Base-by-base conservation (phyloP, 2,329 filamentous ascomycete species). In the Hymenoscyphus fructigenus region DNA sequence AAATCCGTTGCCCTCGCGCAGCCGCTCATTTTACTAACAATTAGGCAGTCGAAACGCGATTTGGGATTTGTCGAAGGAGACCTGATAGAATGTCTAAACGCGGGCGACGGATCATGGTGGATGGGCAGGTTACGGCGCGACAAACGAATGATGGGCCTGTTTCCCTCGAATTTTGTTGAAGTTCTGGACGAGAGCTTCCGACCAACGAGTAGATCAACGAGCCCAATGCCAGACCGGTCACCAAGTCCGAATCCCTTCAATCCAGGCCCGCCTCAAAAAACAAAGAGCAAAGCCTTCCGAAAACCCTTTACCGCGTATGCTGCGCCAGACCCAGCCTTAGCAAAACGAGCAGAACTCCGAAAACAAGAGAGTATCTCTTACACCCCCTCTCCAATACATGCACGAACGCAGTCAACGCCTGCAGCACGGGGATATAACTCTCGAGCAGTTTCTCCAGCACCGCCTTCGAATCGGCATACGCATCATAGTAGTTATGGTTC, bases 31-130 rank as follows among this genome's bases (percentile, higher is more conserved):
- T 53, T 68, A 62, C 66, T 71, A 56, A 69, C 62, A 34, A 3
- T 65, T 67, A 23, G 64, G 12, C 59, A 90, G 88, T 94, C 91
- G 28, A 96, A 96, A 82, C 88, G 91, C 77, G 95, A 99, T 76
- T 84, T 99, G 65, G 95, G 95, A 17, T 99, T 99, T 78, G 91
- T 99, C 71, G 95, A 99, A 78, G 95, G 95, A 69, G 95, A 99
- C 79, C 80, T 99, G 70, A 99, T 99, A 77, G 95, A 99, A 85
- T 97, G 94, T 75, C 84, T 99, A 61, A 99, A 99, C 77, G 95
- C 95, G 23, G 95, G 95, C 68, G 95, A 99, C 79, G 95, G 95
- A 61, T 93, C 92, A 57, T 99, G 95, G 95, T 99, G 95, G 95
- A 97, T 93, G 79, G 95, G 95, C 58, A 88, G 94, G 68, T 80